phyloP scores from a whole-genome alignment of 257 asterid genomes.

The Nicotiana tomentosiformis region DNA sequence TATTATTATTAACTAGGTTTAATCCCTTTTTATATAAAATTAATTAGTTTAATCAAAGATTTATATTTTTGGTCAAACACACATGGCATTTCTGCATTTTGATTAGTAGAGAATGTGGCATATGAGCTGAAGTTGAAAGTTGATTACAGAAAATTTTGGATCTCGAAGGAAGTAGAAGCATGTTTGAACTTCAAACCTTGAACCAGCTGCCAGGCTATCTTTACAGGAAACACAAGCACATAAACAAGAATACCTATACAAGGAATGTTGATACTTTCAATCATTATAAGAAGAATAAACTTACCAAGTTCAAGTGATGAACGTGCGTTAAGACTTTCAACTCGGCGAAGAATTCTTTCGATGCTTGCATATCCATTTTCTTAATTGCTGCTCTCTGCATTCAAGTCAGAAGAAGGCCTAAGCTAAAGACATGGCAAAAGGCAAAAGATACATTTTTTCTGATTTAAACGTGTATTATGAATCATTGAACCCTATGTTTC shows the following conservation, averaged over 20 bases:
- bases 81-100: neutral
- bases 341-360: constrained; percentile 78
- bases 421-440: neutral
- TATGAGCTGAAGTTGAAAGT: neutral
- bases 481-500: neutral
- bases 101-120: neutral
- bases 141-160: neutral
- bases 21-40: too few relatives aligned
- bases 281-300: neutral
- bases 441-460: neutral
- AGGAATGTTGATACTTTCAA: neutral
- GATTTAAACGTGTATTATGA: neutral
- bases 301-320: constrained; percentile 91
- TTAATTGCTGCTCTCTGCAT: constrained; percentile 74
- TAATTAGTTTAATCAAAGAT: too few relatives aligned
- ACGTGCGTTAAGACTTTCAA: constrained; percentile 75
- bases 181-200: neutral
- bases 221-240: neutral
- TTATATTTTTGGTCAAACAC: too few relatives aligned
- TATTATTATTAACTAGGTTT: too few relatives aligned
- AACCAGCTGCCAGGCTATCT: neutral
- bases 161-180: neutral
- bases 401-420: constrained; percentile 2
- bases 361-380: constrained; percentile 92
- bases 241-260: neutral